Conservation (phyloP, 2,329 filamentous ascomycete genomes). For the Purpureocillium takamizusanense region DNA sequence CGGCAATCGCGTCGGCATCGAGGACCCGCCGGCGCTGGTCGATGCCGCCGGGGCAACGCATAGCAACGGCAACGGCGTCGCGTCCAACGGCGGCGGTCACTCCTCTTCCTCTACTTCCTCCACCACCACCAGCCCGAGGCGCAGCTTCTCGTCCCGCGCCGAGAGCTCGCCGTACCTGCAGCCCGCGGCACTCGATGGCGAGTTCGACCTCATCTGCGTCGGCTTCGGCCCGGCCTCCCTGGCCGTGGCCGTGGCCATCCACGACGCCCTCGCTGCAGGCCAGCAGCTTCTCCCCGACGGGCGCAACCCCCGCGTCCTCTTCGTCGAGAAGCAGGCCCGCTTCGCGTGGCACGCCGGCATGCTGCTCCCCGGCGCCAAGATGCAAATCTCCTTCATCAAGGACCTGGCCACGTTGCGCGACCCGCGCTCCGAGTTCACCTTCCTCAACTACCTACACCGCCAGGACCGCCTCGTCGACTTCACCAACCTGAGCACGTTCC, state of each 20-base stretch:
- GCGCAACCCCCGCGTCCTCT: conserved; percentile 62
- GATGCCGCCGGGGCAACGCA: background rate
- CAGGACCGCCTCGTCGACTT: conserved; percentile 81
- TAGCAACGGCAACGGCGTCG: conserved; percentile 1
- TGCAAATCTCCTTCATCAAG: conserved; percentile 98
- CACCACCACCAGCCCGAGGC: too few species aligned
- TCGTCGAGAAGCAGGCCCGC: conserved; percentile 73
- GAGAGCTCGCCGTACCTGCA: conserved; percentile 26
- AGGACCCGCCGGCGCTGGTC: background rate
- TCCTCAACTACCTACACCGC: conserved; percentile 84
- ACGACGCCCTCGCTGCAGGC: conserved; percentile 60
- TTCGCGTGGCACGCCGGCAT: conserved; percentile 96
- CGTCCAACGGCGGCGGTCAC: background rate
- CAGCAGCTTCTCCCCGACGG: conserved; percentile 29
- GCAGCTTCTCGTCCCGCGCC: conserved; percentile 7
- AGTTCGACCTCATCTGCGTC: conserved; percentile 81
- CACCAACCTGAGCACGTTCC: conserved; percentile 81
- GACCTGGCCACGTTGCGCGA: conserved; percentile 85
- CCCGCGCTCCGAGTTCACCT: conserved; percentile 85
- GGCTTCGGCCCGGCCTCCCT: conserved; percentile 91
- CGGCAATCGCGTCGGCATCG: background rate
- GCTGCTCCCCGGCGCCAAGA: conserved; percentile 85
- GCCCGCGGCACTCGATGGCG: conserved; percentile 47
- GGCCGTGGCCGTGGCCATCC: conserved; percentile 78
- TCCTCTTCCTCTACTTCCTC: too few species aligned